Conservation (phyloP, 108 stramenopile genomes). For the Cyclotella cryptica region DNA sequence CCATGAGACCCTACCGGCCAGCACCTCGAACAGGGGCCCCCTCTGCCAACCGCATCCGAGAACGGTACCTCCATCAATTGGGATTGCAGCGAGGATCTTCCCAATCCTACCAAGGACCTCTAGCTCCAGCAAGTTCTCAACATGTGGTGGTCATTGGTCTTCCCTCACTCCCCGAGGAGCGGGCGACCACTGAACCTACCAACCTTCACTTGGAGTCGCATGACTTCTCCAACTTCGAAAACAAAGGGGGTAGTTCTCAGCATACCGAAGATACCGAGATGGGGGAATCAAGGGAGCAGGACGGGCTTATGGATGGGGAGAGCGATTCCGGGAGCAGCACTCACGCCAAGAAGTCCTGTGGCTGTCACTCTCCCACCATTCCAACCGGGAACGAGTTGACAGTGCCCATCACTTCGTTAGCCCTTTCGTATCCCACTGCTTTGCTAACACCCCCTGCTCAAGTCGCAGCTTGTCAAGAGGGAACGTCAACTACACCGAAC, state of each 20-base stretch:
- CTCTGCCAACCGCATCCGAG: constrained; percentile 50
- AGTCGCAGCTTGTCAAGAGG: background rate
- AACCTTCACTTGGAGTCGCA: constrained; percentile 36
- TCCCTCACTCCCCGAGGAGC: constrained; percentile 44
- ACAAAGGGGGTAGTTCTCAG: background rate
- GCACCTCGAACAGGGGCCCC: background rate
- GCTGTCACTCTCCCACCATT: background rate
- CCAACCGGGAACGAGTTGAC: background rate
- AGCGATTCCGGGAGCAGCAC: constrained; percentile 12
- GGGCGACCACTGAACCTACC: constrained; percentile 30
- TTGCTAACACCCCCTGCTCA: constrained; percentile 19
- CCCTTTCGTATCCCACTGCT: constrained; percentile 32
- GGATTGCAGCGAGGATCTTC: constrained; percentile 35
- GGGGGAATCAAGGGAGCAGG: background rate
- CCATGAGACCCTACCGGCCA: background rate
- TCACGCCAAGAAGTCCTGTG: background rate
- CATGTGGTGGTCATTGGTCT: constrained; percentile 52
- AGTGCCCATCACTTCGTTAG: constrained; percentile 34
- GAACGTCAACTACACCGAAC: background rate
- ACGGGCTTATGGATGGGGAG: background rate
- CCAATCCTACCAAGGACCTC: background rate
- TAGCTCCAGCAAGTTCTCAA: background rate
- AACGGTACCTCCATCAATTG: constrained; percentile 52
- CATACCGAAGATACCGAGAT: background rate
- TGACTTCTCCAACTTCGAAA: constrained; percentile 27